Percentiles rank a stretch among this genome's conserved stretches.
Evolutionary conservation across 345 rosid species (phyloP).

Genomic region (Corymbia maculata): DNA sequence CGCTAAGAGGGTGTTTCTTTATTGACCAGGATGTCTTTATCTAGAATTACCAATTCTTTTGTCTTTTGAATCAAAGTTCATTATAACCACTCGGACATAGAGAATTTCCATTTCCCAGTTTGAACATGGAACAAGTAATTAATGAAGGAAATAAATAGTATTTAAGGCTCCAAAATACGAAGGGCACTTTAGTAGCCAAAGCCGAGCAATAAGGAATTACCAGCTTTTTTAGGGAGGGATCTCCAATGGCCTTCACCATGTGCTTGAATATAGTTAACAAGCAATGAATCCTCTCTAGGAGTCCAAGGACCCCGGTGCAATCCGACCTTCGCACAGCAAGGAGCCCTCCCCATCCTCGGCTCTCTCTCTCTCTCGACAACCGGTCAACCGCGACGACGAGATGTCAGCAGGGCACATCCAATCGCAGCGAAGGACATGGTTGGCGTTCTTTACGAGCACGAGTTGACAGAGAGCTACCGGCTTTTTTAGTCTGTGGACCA

Average conservation of each 20-base stretch:
- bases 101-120: not conserved
- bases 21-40: not conserved
- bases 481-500: not conserved
- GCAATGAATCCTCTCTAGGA: constrained; percentile 46
- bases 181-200: not conserved
- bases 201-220: constrained; percentile 4
- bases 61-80: not conserved
- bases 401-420: not conserved
- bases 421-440: not conserved
- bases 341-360: constrained; percentile 37
- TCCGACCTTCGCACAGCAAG: constrained; percentile 53
- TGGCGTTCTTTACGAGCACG: not conserved
- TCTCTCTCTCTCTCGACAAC: not conserved
- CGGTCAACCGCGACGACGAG: not conserved
- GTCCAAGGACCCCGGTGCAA: constrained; percentile 60
- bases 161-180: not conserved
- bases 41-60: not conserved
- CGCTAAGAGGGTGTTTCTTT: not conserved
- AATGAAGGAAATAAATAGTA: not conserved
- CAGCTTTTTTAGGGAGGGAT: constrained; percentile 45
- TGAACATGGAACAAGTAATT: not conserved
- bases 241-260: constrained; percentile 60
- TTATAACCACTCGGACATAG: not conserved
- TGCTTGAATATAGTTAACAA: constrained; percentile 30
- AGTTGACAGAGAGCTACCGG: not conserved